Base-by-base conservation (phyloP, 1,139 yeast genomes). In the Entelexis sorbosivorans region DNA sequence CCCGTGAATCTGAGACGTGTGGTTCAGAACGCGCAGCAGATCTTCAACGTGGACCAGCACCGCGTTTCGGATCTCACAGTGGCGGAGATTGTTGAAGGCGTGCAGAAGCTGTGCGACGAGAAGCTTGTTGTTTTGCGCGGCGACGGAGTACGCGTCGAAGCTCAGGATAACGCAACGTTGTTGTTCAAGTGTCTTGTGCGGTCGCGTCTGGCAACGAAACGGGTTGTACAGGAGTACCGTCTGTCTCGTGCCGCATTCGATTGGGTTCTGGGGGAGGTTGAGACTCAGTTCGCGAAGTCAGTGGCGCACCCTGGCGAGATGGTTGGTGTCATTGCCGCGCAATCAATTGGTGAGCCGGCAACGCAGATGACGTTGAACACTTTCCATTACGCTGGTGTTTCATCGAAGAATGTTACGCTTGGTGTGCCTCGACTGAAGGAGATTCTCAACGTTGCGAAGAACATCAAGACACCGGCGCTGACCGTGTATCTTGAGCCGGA, bases 371-470 rank as follows among this genome's bases (percentile, higher is more conserved):
- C 99, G 0, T 78, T 91, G 71, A 91, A 91, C 67, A 91, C 99
- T 61, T 93, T 93, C 95, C 99, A 93, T 75, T 93, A 89, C 75
- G 99, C 99, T 31, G 99, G 99, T 84, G 98, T 93, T 57, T 91
- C 97, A 38, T 89, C 97, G 11, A 93, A 91, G 81, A 93, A 93
- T 69, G 98, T 93, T 55, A 93, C 99, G 5, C 79, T 94, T 62
- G 99, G 99, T 79, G 98, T 93, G 66, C 99, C 99, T 60, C 94
- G 99, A 76, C 78, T 93, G 70, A 93, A 93, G 78, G 99, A 93
- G 75, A 93, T 93, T 78, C 78, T 93, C 69, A 91, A 91, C 68
- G 98, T 93, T 59, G 98, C 99, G 19, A 93, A 91, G 73, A 89
- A 86, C 63, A 88, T 91, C 75, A 91, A 89, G 70, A 93, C 99